These are phyloP conservation scores for Paecilomyces dactylethromorphus DNA, from an alignment of 2,329 filamentous ascomycete genomes.

Conservation along the genomic window DNA sequence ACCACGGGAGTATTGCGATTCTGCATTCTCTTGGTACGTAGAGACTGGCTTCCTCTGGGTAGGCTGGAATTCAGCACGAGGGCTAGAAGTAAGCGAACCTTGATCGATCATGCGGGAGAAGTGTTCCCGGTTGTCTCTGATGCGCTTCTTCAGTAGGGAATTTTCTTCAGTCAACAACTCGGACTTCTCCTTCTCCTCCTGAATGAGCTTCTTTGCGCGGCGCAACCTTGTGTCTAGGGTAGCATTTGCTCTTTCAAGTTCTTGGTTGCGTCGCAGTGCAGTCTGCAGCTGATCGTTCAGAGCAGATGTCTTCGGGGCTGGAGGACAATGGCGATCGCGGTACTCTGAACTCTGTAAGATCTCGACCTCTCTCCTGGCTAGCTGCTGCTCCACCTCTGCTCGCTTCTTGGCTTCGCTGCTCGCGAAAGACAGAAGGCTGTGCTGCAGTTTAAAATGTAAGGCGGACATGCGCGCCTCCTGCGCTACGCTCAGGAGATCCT, in stretches of 20 bases:
- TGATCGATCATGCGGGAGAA: slow-evolving; percentile 73
- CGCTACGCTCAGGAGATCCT: slow-evolving; percentile 48
- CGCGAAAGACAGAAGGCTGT: slow-evolving; percentile 75
- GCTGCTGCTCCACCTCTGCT: slow-evolving; percentile 83
- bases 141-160: slow-evolving; percentile 69
- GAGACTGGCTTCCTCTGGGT: slow-evolving; percentile 35
- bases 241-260: slow-evolving; percentile 60
- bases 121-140: slow-evolving; percentile 83
- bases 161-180: slow-evolving; percentile 68
- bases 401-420: slow-evolving; percentile 79
- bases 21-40: slow-evolving; percentile 34
- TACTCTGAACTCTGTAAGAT: slow-evolving; percentile 71
- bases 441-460: slow-evolving; percentile 85
- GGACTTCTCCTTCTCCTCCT: slow-evolving; percentile 69
- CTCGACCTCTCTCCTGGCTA: slow-evolving; percentile 82
- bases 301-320: slow-evolving; percentile 38
- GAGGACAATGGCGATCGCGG: slow-evolving; percentile 53
- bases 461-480: slow-evolving; percentile 71
- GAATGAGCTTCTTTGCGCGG: slow-evolving; percentile 70
- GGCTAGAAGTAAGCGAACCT: slow-evolving; percentile 58
- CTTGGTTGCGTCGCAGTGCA: slow-evolving; percentile 55
- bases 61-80: slow-evolving; percentile 44
- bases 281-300: slow-evolving; percentile 52
- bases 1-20: slow-evolving; percentile 39
- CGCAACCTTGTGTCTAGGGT: slow-evolving; percentile 59